These are phyloP conservation scores for Boletus huronensis DNA, from an alignment of 768 basidiomycete species.

Conservation along the genomic window DNA sequence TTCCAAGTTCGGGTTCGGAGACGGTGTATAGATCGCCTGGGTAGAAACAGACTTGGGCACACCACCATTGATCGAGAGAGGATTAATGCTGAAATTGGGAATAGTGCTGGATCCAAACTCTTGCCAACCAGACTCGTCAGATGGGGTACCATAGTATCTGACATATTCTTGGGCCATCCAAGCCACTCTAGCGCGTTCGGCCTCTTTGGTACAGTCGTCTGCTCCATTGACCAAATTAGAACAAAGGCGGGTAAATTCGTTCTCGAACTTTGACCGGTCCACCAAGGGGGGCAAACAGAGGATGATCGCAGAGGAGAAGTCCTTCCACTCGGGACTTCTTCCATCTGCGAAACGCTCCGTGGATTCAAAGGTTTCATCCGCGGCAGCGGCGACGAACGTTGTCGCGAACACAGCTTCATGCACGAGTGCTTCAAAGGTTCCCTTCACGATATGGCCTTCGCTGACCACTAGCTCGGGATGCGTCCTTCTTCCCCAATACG, in stretches of 20 bases:
- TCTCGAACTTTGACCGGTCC: slow-evolving; percentile 56
- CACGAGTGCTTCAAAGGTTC: slow-evolving; percentile 72
- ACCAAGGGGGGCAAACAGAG: slow-evolving; percentile 58
- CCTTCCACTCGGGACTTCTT: slow-evolving; percentile 47
- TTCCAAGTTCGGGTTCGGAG: slow-evolving; percentile 40
- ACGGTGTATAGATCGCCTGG: slow-evolving; percentile 50
- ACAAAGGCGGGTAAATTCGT: slow-evolving; percentile 67
- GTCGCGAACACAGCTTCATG: slow-evolving; percentile 83
- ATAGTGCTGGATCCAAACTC: slow-evolving; percentile 52
- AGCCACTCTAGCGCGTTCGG: slow-evolving; percentile 44
- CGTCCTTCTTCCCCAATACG: slow-evolving; percentile 72
- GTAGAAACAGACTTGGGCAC: slow-evolving; percentile 48
- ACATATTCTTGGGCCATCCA: slow-evolving; percentile 72
- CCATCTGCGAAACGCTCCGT: slow-evolving; percentile 18
- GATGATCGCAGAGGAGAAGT: slow-evolving; percentile 59
- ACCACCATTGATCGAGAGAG: slow-evolving; percentile 24
- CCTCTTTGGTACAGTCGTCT: slow-evolving; percentile 35
- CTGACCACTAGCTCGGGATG: slow-evolving; percentile 64
- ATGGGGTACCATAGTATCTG: slow-evolving; percentile 51
- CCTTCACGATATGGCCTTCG: slow-evolving; percentile 50
- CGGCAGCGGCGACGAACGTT: slow-evolving; percentile 41
- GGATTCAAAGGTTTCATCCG: slow-evolving; percentile 16
- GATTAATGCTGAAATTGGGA: slow-evolving; percentile 36
- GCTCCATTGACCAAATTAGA: slow-evolving; percentile 61
- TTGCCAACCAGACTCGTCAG: slow-evolving; percentile 53